A percentile compares a stretch with the other conserved stretches of the same genome.
Evolutionary conservation across 2,329 filamentous ascomycete genomes (phyloP).

Genomic region (Gnomoniopsis smithogilvyi): DNA sequence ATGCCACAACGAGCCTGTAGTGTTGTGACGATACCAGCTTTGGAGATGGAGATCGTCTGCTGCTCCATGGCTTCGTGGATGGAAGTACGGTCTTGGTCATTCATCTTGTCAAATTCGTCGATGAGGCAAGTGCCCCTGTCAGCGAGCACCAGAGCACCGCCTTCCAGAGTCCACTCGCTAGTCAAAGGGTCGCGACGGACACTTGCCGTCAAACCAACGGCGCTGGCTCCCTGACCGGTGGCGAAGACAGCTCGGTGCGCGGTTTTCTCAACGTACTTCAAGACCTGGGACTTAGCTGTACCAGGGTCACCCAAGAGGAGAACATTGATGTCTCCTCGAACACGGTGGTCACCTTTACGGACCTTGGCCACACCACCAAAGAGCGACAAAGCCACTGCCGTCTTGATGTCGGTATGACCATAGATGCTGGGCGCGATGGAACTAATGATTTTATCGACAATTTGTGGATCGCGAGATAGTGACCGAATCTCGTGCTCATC

Average conservation of each 20-base stretch:
- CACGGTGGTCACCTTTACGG: slow-evolving; percentile 82
- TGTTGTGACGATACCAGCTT: slow-evolving; percentile 96
- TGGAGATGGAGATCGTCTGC: slow-evolving; percentile 98
- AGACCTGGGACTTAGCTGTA: slow-evolving; percentile 94
- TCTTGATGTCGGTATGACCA: slow-evolving; percentile 95
- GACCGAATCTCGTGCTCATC: slow-evolving; percentile 89
- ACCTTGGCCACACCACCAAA: slow-evolving; percentile 94
- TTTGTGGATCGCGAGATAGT: slow-evolving; percentile 83
- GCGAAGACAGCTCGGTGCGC: slow-evolving; percentile 96
- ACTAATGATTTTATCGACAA: slow-evolving; percentile 87
- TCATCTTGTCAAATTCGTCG: slow-evolving; percentile 99
- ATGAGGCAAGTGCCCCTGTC: slow-evolving; percentile 95
- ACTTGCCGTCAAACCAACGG: slow-evolving; percentile 94
- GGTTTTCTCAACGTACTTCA: slow-evolving; percentile 98
- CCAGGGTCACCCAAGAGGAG: slow-evolving; percentile 93
- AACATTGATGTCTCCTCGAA: slow-evolving; percentile 97
- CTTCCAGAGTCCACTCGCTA: slow-evolving; percentile 95
- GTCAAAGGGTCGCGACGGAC: slow-evolving; percentile 94
- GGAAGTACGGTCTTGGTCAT: slow-evolving; percentile 94
- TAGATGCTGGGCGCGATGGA: slow-evolving; percentile 98
- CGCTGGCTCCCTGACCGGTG: slow-evolving; percentile 93
- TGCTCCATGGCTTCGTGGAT: slow-evolving; percentile 99
- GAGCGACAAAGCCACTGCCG: slow-evolving; percentile 86
- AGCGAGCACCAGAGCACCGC: slow-evolving; percentile 89
- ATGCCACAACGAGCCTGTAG: slow-evolving; percentile 94